A percentile compares a stretch with the other conserved stretches of the same genome.
These are phyloP conservation scores for Fusarium equiseti DNA, from an alignment of 2,329 filamentous ascomycete species.

Conservation along the genomic window DNA sequence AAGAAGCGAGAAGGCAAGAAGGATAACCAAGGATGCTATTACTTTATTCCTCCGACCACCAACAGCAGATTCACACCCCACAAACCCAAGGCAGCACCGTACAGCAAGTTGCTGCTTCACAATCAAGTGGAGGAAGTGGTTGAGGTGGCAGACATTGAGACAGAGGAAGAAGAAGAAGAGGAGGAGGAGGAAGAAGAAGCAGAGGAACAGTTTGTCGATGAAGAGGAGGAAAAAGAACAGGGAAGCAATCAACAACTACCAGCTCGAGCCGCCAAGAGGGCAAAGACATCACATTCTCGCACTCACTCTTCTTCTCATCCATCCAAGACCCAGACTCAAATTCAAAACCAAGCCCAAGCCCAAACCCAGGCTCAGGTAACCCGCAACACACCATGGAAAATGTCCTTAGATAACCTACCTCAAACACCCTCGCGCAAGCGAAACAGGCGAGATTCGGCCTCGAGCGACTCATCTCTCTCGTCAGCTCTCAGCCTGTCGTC, in stretches of 20 bases:
- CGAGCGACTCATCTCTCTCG: conserved; percentile 59
- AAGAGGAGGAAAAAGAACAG: conserved; percentile 24
- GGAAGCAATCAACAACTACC: conserved; percentile 19
- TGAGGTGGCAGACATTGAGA: conserved; percentile 21
- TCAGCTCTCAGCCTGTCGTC: conserved; percentile 56
- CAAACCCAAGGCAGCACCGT: conserved; percentile 63
- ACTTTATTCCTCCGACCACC: conserved; percentile 65
- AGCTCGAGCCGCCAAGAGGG: conserved; percentile 53
- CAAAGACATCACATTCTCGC: conserved; percentile 51
- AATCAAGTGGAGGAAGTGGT: conserved; percentile 41
- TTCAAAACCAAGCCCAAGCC: conserved; percentile 4
- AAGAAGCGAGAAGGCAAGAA: conserved; percentile 70
- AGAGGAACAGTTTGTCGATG: conserved; percentile 19
- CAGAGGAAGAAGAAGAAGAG: conserved; percentile 4
- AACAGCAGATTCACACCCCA: conserved; percentile 58
- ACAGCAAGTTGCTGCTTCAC: conserved; percentile 60
- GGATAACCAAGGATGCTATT: conserved; percentile 63
- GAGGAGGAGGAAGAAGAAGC: conserved; percentile 7
- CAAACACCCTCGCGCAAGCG: conserved; percentile 55
- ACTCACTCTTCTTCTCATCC: conserved; percentile 38
- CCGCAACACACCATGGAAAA: conserved; percentile 47
- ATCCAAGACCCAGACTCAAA: conserved; percentile 4
- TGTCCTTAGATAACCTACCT: conserved; percentile 43
- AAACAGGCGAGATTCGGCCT: conserved; percentile 53
- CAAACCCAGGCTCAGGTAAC: conserved; percentile 31